These are phyloP conservation scores for Oxytropis ochrocephala DNA, from an alignment of 306 rosid genomes.

Conservation along the genomic window DNA sequence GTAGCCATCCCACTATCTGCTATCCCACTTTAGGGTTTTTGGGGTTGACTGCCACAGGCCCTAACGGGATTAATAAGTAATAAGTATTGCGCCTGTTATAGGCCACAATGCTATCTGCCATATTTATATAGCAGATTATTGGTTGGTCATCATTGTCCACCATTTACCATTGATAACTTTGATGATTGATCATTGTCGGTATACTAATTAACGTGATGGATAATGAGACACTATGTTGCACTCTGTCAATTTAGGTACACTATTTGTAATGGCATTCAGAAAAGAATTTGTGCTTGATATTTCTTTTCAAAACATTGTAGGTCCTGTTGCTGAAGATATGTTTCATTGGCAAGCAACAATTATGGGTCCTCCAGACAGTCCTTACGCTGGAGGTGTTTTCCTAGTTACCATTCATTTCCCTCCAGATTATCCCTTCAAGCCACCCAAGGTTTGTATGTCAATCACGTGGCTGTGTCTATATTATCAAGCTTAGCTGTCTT, in stretches of 20 bases:
- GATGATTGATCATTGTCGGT: not conserved
- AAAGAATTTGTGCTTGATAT: not conserved
- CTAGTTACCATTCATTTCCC: slow-evolving; percentile 77
- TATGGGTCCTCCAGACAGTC: slow-evolving; percentile 91
- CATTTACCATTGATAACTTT: not conserved
- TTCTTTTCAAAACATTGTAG: slow-evolving; percentile 29
- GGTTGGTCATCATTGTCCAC: too few relatives aligned
- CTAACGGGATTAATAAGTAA: too few relatives aligned
- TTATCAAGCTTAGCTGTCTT: not conserved
- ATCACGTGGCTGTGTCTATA: not conserved
- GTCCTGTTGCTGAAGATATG: slow-evolving; percentile 85
- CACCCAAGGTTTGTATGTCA: slow-evolving; percentile 60
- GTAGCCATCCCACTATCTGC: too few relatives aligned
- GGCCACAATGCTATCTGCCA: too few relatives aligned
- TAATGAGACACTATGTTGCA: not conserved
- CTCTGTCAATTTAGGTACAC: not conserved
- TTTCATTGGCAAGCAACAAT: slow-evolving; percentile 44
- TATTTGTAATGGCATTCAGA: not conserved
- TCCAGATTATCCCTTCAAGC: slow-evolving; percentile 88
- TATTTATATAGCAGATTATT: too few relatives aligned
- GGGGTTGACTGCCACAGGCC: too few relatives aligned
- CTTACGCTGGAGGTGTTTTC: slow-evolving; percentile 84
- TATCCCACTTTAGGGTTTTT: too few relatives aligned
- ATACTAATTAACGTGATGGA: not conserved
- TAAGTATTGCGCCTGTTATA: too few relatives aligned